These are phyloP conservation scores for Talaromyces verruculosus DNA, from an alignment of 2,329 filamentous ascomycete genomes.

Conservation along the genomic window DNA sequence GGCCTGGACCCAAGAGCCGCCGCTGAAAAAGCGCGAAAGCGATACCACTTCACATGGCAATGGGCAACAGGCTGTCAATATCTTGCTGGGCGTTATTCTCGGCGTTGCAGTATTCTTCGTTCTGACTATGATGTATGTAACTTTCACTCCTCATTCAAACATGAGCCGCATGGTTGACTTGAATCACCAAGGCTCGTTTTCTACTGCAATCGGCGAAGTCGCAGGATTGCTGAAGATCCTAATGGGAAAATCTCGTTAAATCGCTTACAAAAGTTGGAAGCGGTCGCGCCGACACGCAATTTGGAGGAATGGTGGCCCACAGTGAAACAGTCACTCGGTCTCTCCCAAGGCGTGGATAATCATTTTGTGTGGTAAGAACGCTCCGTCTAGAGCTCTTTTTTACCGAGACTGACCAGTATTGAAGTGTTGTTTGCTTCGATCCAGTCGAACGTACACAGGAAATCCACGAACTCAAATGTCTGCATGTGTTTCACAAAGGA, in stretches of 20 bases:
- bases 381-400: not conserved
- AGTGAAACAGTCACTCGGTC: slow-evolving; percentile 34
- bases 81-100: slow-evolving; percentile 21
- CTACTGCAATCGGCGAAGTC: slow-evolving; percentile 36
- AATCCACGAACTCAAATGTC: slow-evolving; percentile 40
- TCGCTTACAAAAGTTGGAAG: slow-evolving; percentile 38
- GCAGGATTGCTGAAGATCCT: slow-evolving; percentile 24
- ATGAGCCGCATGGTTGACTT: not conserved
- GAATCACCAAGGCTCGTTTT: slow-evolving; percentile 30
- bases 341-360: slow-evolving; percentile 35
- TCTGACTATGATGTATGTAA: slow-evolving; percentile 20
- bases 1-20: not conserved
- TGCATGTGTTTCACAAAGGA: slow-evolving; percentile 43
- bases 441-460: slow-evolving; percentile 37
- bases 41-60: slow-evolving; percentile 5
- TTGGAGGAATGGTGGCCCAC: slow-evolving; percentile 41
- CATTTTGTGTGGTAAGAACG: slow-evolving; percentile 38
- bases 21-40: not conserved
- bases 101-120: slow-evolving; percentile 20
- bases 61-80: slow-evolving; percentile 16
- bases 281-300: slow-evolving; percentile 37
- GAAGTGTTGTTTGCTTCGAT: slow-evolving; percentile 41
- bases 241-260: slow-evolving; percentile 30
- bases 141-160: not conserved
- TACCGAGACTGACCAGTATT: slow-evolving; percentile 2